Evolutionary conservation across 768 basidiomycete species (phyloP).

Genomic region (Tricholoma flavovirens): DNA sequence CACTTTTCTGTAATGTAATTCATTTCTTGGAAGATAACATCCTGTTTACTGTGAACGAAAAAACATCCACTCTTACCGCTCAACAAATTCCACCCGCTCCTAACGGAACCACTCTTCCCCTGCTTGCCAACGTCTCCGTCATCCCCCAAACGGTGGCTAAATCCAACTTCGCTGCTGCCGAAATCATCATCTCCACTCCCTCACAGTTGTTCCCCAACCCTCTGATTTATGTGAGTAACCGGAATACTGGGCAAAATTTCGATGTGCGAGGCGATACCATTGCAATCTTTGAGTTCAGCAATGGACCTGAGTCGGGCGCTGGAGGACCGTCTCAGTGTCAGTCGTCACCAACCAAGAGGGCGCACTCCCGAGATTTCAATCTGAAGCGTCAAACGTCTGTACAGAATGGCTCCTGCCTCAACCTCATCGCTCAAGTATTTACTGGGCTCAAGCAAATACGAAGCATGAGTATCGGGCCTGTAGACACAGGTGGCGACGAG

Average conservation of each 20-base stretch:
- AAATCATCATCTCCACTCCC: constrained; percentile 45
- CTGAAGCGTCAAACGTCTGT: neutral
- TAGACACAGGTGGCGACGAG: constrained; percentile 35
- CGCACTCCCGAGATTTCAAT: neutral
- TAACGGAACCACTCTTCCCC: constrained; percentile 38
- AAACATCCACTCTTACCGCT: constrained; percentile 45
- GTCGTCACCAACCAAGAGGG: neutral
- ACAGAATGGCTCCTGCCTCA: constrained; percentile 16
- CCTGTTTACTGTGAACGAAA: constrained; percentile 49
- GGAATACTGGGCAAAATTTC: constrained; percentile 41
- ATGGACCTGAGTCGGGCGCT: constrained; percentile 10
- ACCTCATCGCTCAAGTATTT: constrained; percentile 43
- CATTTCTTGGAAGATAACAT: constrained; percentile 29
- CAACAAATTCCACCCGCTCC: constrained; percentile 44
- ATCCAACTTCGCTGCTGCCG: constrained; percentile 42
- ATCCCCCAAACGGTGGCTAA: constrained; percentile 34
- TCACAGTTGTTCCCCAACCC: constrained; percentile 37
- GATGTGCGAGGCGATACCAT: constrained; percentile 53
- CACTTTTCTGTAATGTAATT: neutral
- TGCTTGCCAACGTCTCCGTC: constrained; percentile 42
- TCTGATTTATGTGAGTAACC: constrained; percentile 52
- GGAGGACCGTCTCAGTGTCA: neutral
- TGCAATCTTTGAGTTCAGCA: constrained; percentile 44
- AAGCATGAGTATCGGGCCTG: constrained; percentile 44
- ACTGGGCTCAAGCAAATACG: constrained; percentile 52